Percentiles rank a stretch among this genome's conserved stretches.
Evolutionary conservation across 2,329 filamentous ascomycete genomes (phyloP).

Genomic region (Pseudogymnoascus sp.): DNA sequence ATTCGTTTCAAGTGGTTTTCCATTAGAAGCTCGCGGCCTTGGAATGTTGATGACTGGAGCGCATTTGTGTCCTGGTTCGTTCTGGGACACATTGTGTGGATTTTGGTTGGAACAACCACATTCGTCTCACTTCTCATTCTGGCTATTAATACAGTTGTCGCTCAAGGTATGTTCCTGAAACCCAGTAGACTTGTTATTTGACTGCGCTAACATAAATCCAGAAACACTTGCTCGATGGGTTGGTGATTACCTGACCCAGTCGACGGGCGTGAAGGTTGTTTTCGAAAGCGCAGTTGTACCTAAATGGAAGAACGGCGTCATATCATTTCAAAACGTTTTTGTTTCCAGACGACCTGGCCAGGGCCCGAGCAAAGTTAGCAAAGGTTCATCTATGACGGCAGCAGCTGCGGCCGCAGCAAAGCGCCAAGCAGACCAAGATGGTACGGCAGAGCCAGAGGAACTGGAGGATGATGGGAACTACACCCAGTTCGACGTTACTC

Average conservation of each 20-base stretch:
- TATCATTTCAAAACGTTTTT: slow-evolving; percentile 94
- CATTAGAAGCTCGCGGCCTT: slow-evolving; percentile 85
- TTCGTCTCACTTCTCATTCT: slow-evolving; percentile 91
- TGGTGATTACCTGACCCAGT: slow-evolving; percentile 90
- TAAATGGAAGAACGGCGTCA: slow-evolving; percentile 90
- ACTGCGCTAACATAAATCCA: slow-evolving; percentile 28
- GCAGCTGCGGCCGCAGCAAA: slow-evolving; percentile 78
- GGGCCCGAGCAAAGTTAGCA: slow-evolving; percentile 72
- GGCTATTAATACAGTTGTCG: slow-evolving; percentile 90
- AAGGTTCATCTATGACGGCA: slow-evolving; percentile 77
- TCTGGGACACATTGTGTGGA: slow-evolving; percentile 87
- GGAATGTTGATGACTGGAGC: slow-evolving; percentile 93
- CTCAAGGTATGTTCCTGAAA: slow-evolving; percentile 58
- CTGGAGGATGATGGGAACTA: slow-evolving; percentile 88
- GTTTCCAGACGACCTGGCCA: slow-evolving; percentile 86
- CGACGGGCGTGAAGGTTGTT: slow-evolving; percentile 84
- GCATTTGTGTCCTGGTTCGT: slow-evolving; percentile 95
- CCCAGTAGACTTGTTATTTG: slow-evolving; percentile 16
- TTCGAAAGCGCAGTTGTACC: slow-evolving; percentile 98
- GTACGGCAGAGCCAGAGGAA: slow-evolving; percentile 25
- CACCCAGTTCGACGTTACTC: slow-evolving; percentile 91
- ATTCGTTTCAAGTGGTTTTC: slow-evolving; percentile 98
- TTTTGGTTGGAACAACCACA: slow-evolving; percentile 92
- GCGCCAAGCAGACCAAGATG: slow-evolving; percentile 37
- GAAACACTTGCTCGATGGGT: slow-evolving; percentile 91